Evolutionary conservation across 2,329 filamentous ascomycete genomes (phyloP).

Genomic region (Fusarium phyllophilum): DNA sequence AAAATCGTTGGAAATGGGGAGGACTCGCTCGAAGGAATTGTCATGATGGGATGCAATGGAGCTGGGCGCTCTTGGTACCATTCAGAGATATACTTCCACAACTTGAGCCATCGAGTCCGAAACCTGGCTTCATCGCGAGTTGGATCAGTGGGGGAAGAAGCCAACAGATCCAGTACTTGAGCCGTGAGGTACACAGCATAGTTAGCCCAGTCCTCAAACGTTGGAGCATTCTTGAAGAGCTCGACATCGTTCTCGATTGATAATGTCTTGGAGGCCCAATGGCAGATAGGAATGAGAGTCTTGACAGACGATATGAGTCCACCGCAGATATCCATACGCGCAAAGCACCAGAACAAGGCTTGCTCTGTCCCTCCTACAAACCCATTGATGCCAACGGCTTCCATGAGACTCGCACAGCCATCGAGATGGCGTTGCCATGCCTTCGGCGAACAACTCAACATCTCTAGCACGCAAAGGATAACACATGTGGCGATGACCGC

Average conservation of each 20-base stretch:
- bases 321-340: constrained; percentile 65
- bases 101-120: constrained; percentile 49
- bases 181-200: constrained; percentile 61
- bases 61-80: constrained; percentile 53
- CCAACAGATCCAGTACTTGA: constrained; percentile 54
- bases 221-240: constrained; percentile 49
- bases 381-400: constrained; percentile 61
- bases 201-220: constrained; percentile 61
- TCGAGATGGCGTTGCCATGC: constrained; percentile 63
- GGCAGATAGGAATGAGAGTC: constrained; percentile 59
- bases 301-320: constrained; percentile 61
- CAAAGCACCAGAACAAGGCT: constrained; percentile 65
- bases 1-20: constrained; percentile 61
- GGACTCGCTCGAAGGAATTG: constrained; percentile 53
- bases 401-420: constrained; percentile 61
- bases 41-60: constrained; percentile 51
- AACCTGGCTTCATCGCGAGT: constrained; percentile 41
- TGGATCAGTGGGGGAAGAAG: constrained; percentile 31
- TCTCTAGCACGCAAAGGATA: constrained; percentile 64
- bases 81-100: constrained; percentile 53
- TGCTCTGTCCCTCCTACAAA: constrained; percentile 61
- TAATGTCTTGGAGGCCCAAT: constrained; percentile 54
- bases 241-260: constrained; percentile 46
- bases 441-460: constrained; percentile 60
- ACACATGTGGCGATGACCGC: constrained; percentile 64